Conservation (phyloP, 352 stramenopile genomes). For the Phytophthora megakarya region DNA sequence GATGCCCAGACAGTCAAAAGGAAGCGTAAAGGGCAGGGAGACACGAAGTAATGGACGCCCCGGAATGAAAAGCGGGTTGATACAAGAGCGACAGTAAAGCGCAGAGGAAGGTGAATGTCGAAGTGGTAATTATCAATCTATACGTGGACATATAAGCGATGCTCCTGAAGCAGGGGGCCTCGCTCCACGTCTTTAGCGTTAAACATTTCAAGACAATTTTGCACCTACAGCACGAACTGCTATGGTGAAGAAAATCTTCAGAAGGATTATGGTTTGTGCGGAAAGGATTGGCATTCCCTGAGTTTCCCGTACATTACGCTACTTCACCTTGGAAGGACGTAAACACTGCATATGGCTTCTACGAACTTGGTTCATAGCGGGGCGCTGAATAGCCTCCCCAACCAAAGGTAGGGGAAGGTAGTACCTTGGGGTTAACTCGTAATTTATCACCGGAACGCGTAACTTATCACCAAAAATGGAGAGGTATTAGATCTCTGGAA, state of each 20-base stretch:
- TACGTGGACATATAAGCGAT: constrained; percentile 15
- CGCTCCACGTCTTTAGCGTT: constrained; percentile 3
- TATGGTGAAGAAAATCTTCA: too few relatives aligned
- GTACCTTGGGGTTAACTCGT: too few relatives aligned
- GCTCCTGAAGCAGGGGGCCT: constrained; percentile 9
- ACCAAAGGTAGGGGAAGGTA: too few relatives aligned
- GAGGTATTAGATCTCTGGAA: too few relatives aligned
- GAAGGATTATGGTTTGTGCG: too few relatives aligned
- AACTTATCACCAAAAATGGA: too few relatives aligned
- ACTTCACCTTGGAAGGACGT: constrained; percentile 1
- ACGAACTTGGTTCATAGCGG: constrained; percentile 3
- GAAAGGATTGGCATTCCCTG: constrained; percentile 13
- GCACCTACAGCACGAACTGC: background rate
- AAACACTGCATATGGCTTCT: constrained; percentile 5
- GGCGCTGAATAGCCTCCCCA: background rate
- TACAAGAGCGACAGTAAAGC: constrained; percentile 1
- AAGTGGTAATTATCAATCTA: constrained; percentile 32
- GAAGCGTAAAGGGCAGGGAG: constrained; percentile 25
- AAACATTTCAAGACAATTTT: constrained; percentile 6
- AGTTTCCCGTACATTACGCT: constrained; percentile 8
- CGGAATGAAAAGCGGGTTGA: constrained; percentile 5
- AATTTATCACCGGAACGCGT: too few relatives aligned
- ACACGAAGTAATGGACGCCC: constrained; percentile 8
- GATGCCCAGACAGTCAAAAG: constrained; percentile 28
- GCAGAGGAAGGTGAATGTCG: background rate